Evolutionary conservation across 2,329 filamentous ascomycete species (phyloP).

Genomic region (Ilyonectria robusta): DNA sequence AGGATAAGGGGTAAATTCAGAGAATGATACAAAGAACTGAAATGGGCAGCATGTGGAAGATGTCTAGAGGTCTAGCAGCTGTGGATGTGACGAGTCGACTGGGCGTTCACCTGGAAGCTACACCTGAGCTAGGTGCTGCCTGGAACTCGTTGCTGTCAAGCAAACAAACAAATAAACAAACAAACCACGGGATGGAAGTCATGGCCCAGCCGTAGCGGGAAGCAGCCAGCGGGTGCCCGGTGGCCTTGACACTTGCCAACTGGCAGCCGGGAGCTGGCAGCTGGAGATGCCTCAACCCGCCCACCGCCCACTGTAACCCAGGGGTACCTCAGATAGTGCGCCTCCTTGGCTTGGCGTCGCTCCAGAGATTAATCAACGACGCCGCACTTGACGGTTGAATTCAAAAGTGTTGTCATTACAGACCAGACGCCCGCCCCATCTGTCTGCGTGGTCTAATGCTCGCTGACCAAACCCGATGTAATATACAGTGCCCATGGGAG

Average conservation of each 20-base stretch:
- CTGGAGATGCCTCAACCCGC: neutral
- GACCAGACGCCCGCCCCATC: slow-evolving; percentile 53
- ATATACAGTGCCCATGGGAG: slow-evolving; percentile 67
- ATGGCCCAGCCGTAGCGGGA: slow-evolving; percentile 18
- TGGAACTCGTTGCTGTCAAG: neutral
- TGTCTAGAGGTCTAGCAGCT: neutral
- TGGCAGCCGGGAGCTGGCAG: neutral
- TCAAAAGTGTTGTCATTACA: slow-evolving; percentile 46
- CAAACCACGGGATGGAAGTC: neutral
- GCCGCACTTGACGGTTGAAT: slow-evolving; percentile 12
- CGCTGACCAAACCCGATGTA: slow-evolving; percentile 60
- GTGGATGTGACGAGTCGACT: neutral
- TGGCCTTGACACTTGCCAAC: slow-evolving; percentile 5
- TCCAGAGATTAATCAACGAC: neutral
- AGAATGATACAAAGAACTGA: neutral
- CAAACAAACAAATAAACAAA: neutral
- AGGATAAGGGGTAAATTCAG: neutral
- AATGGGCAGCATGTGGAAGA: neutral
- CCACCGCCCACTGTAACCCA: neutral
- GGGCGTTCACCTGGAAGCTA: neutral
- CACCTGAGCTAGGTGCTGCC: neutral
- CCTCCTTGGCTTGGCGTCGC: neutral
- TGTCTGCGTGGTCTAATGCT: slow-evolving; percentile 61
- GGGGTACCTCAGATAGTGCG: neutral
- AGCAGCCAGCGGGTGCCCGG: neutral